Evolutionary conservation across 345 rosid species (phyloP), one percentile per base, ranked within the genome.

Genomic region (Ceriops tagal): DNA sequence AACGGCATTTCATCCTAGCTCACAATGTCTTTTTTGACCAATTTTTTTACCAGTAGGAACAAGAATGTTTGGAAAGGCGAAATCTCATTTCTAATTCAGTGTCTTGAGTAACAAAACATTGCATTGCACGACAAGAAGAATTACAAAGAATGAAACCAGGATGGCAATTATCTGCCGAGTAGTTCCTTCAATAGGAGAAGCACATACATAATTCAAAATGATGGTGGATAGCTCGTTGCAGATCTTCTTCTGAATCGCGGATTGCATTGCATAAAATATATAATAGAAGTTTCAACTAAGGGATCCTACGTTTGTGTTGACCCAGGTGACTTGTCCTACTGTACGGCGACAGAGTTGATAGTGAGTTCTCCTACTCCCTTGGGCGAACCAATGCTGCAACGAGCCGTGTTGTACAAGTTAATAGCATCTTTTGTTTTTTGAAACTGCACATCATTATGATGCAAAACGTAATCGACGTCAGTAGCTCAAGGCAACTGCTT

Each of bases 371-470:
- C 91, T 15, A 84, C 83, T 59, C 82, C 85, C 62, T 74, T 86
- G 10, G 87, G 66, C 13, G 97, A 85, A 60, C 84, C 83, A 0
- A 76, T 68, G 82, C 90, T 84, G 87, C 85, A 77, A 37, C 81
- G 89, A 16, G 66, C 84, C 1, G 88, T 84, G 70, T 79, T 85
- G 82, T 90, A 96, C 72, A 64, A 73, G 82, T 74, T 62, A 51
- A 90, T 90, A 1, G 90, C 96, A 69, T 87, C 96, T 82, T 86
- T 92, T 65, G 90, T 87, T 78, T 90, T 90, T 74, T 87, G 96
- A 74, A 92, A 90, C 98, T 92, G 93, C 82, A 79, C 0, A 60
- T 18, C 24, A 34, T 65, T 66, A 21, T n/a, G 22, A 61, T 19
- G 35, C 55, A 6, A 53, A 5, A 15, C 63, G 18, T 4, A 55